A percentile compares a stretch with the other conserved stretches of the same genome.
Conservation (phyloP, 179 eudicot genomes). For the Beta macrorhiza region DNA sequence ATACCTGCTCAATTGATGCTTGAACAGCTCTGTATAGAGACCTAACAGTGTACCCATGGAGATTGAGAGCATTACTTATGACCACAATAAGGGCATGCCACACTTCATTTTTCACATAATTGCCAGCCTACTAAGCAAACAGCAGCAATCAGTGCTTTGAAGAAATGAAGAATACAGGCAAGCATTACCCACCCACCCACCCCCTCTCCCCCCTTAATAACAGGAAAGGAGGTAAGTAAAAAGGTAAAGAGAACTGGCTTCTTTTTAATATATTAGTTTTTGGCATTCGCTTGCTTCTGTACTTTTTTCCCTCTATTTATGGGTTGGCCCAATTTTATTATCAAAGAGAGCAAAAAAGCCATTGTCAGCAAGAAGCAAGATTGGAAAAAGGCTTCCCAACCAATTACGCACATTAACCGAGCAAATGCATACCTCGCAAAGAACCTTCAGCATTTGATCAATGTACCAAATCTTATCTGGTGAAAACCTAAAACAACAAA, state of each 20-base stretch:
- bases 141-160: conserved; percentile 33
- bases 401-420: background rate
- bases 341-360: background rate
- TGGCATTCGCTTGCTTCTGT: background rate
- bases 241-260: background rate
- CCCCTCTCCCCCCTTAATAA: no score
- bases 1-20: conserved; percentile 81
- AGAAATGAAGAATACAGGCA: background rate
- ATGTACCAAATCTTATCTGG: conserved; percentile 91
- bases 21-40: conserved; percentile 70
- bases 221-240: background rate
- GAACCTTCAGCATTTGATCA: conserved; percentile 99
- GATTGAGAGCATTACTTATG: conserved; percentile 81
- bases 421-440: conserved; percentile 68
- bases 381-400: conserved; percentile 7
- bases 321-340: background rate
- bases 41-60: conserved; percentile 87
- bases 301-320: background rate
- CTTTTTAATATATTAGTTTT: background rate
- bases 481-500: conserved; percentile 64
- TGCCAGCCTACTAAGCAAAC: conserved; percentile 81
- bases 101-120: conserved; percentile 84
- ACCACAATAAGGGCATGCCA: conserved; percentile 91
- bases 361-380: background rate
- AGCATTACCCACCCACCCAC: background rate